Percentiles rank a stretch among this genome's conserved stretches.
phyloP scores from a whole-genome alignment of 352 stramenopile genomes.

The Peronospora belbahrii region DNA sequence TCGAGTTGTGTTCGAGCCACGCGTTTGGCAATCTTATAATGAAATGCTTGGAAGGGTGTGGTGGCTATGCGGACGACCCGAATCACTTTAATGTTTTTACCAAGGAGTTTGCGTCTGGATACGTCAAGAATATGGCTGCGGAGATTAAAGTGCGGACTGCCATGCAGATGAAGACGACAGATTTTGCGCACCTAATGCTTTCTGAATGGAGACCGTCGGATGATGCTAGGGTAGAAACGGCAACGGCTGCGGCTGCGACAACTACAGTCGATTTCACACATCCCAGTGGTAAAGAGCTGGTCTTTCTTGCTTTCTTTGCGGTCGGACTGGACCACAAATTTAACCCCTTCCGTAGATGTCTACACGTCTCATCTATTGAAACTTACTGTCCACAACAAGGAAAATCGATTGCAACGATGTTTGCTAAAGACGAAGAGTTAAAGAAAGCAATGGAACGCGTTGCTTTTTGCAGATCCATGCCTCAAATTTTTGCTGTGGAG shows the following conservation, averaged over 20 bases:
- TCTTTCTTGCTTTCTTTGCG: conserved; percentile 46
- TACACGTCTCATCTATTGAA: conserved; percentile 38
- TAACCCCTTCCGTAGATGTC: conserved; percentile 48
- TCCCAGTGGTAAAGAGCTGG: background rate
- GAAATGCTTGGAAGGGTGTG: conserved; percentile 39
- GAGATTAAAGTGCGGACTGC: conserved; percentile 38
- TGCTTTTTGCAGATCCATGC: conserved; percentile 36
- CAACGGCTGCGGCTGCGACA: background rate
- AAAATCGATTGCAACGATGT: conserved; percentile 12
- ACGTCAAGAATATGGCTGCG: conserved; percentile 47
- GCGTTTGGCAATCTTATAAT: conserved; percentile 50
- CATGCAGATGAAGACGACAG: conserved; percentile 51
- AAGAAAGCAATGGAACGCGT: conserved; percentile 35
- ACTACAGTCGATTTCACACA: background rate
- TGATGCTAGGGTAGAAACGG: background rate
- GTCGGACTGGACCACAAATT: conserved; percentile 63
- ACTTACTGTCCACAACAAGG: background rate
- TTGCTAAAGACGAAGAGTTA: conserved; percentile 28
- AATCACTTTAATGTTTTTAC: conserved; percentile 36
- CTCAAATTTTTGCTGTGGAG: conserved; percentile 42
- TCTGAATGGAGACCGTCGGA: conserved; percentile 35
- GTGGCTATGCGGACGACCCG: conserved; percentile 30
- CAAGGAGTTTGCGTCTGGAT: conserved; percentile 36
- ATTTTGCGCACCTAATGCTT: conserved; percentile 52
- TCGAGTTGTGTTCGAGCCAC: conserved; percentile 55